phyloP scores from a whole-genome alignment of 495 filamentous ascomycete species.

The Podospora appendiculata region DNA sequence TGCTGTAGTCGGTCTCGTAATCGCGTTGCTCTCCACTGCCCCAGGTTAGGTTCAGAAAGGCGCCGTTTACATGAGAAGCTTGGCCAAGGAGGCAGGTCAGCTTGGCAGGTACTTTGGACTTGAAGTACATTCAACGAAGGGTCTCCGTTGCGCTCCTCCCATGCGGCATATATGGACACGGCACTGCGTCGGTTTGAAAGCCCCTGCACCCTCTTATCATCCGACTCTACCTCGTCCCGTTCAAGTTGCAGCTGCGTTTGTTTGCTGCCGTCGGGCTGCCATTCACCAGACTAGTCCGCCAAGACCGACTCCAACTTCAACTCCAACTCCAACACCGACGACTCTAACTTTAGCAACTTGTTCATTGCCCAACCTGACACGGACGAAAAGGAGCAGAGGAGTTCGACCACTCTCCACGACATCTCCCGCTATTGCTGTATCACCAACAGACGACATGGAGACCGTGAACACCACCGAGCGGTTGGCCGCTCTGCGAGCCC shows the following conservation, averaged over 20 bases:
- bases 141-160: neutral
- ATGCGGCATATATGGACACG: slow-evolving; percentile 23
- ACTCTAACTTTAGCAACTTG: neutral
- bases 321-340: neutral
- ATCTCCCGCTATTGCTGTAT: neutral
- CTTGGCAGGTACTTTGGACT: no score
- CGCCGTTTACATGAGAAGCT: no score
- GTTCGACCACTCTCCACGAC: no score
- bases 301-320: neutral
- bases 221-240: slow-evolving; percentile 1
- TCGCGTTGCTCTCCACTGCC: neutral
- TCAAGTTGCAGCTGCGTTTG: slow-evolving; percentile 3
- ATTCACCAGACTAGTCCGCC: neutral
- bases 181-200: neutral
- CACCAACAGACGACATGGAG: slow-evolving; percentile 57
- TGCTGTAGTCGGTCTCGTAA: neutral
- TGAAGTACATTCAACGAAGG: neutral
- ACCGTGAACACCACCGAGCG: slow-evolving; percentile 75
- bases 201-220: slow-evolving; percentile 6
- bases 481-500: slow-evolving; percentile 64
- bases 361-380: no score
- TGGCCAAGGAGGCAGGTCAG: no score
- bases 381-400: no score
- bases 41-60: neutral
- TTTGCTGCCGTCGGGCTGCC: neutral